Evolutionary conservation across 495 filamentous ascomycete genomes (phyloP), one percentile per base, ranked within the genome.

Genomic region (Aspergillus heteromorphus): DNA sequence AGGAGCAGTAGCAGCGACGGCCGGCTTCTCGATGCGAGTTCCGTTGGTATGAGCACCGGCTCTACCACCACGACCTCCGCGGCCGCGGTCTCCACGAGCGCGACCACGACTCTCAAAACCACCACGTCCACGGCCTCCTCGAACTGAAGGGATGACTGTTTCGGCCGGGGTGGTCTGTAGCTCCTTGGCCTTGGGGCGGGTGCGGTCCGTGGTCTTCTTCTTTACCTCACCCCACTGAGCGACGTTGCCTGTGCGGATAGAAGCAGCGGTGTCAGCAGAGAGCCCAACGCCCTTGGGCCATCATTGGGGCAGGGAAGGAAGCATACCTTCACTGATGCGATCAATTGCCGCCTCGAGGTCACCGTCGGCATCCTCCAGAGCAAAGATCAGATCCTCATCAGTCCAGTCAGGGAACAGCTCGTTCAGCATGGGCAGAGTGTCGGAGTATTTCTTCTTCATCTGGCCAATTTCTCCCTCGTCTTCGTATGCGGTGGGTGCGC

Each of bases 221-320:
- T 92, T 89, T 65, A 97, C 91, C 72, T 96, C 91, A 56, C 86
- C 88, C 88, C 95, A 99, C 78, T 92, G 91, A 57, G 91, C 84
- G 60, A 96, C 87, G 52, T 85, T 85, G 59, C 92, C 92, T 97
- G 64, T 25, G 43, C 58, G 19, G 54, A 59, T 45, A 48, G 51
- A 40, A 49, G 47, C 17, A 31, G 10, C 2, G 14, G 5, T 54
- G 40, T 60, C 51, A 60, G 55, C 48, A 13, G 17, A 51, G 18
- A 20, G 49, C 17, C 10, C 17, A 30, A 25, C 2, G 43, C 11
- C 21, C 45, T 60, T 38, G 45, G 38, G 40, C 23, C 40, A 47
- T 20, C 16, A 59, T 48, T 55, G 40, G 45, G 31, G 42, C 21
- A 27, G 48, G 53, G 38, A 52, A 19, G 31, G 53, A 55, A 20